Evolutionary conservation across 768 basidiomycete genomes (phyloP).

Genomic region (Tulasnella calospora): DNA sequence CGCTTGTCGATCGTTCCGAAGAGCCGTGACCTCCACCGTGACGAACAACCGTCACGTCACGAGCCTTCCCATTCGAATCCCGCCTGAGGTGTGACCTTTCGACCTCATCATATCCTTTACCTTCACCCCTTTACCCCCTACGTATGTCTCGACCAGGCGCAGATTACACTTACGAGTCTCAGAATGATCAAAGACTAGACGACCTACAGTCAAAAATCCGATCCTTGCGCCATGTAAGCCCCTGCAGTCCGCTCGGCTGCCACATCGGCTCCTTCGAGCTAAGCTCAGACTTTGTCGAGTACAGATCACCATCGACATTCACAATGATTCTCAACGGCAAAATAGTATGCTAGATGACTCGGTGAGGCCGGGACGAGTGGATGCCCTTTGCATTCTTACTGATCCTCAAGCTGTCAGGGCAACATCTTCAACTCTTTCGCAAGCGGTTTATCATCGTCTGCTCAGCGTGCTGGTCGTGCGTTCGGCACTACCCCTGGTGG

Average conservation of each 20-base stretch:
- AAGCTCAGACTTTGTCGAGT: slow-evolving; percentile 6
- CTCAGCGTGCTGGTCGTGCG: slow-evolving; percentile 63
- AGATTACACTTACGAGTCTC: slow-evolving; percentile 51
- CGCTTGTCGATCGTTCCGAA: neutral
- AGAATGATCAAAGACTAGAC: slow-evolving; percentile 80
- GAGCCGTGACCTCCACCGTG: neutral
- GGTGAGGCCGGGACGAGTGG: slow-evolving; percentile 42
- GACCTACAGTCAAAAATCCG: slow-evolving; percentile 81
- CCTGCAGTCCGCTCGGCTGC: neutral
- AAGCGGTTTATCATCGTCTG: slow-evolving; percentile 57
- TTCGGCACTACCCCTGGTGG: slow-evolving; percentile 62
- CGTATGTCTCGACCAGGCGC: neutral
- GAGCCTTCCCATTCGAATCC: neutral
- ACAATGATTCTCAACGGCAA: slow-evolving; percentile 78
- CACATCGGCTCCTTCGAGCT: neutral
- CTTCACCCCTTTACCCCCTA: neutral
- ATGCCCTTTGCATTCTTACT: neutral
- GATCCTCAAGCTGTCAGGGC: slow-evolving; percentile 42
- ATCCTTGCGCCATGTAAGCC: slow-evolving; percentile 67
- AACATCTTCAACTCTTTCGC: slow-evolving; percentile 66
- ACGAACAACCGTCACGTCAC: neutral
- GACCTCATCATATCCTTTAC: neutral
- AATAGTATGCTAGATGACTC: slow-evolving; percentile 73
- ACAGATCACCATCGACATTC: slow-evolving; percentile 83
- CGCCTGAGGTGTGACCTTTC: neutral